Evolutionary conservation across 2,329 filamentous ascomycete species (phyloP).

Genomic region (Colletotrichum orbiculare): DNA sequence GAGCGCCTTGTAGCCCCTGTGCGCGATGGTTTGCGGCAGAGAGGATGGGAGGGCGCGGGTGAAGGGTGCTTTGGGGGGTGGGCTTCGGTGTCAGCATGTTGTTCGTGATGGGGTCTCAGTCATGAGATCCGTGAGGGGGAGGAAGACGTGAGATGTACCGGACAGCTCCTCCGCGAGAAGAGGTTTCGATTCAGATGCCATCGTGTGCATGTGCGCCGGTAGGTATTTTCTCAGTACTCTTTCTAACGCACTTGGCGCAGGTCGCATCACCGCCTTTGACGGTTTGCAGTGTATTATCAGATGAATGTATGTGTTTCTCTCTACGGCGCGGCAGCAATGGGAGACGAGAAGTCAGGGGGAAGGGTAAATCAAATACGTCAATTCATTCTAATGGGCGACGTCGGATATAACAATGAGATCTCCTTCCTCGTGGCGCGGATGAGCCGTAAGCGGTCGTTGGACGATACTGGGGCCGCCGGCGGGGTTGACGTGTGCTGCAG

Average conservation of each 20-base stretch:
- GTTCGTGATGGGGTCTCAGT: neutral
- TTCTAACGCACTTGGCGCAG: no score
- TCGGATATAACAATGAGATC: no score
- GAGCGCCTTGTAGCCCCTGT: constrained; percentile 80
- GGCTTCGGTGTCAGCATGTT: neutral
- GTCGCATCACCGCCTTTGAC: no score
- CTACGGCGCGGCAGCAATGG: no score
- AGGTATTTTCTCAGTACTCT: no score
- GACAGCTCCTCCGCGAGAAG: constrained; percentile 2
- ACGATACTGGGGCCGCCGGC: neutral
- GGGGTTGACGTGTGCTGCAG: neutral
- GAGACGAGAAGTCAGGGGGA: no score
- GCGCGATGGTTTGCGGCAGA: constrained; percentile 79
- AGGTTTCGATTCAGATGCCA: constrained; percentile 6
- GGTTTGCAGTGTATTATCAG: no score
- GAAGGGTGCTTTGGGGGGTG: constrained; percentile 41
- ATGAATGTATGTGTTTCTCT: no score
- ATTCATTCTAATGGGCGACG: no score
- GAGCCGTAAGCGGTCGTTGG: neutral
- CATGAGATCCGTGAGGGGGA: no score
- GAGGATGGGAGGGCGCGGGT: constrained; percentile 43
- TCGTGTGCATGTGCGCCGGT: neutral
- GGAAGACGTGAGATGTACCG: neutral
- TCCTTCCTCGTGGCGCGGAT: no score
- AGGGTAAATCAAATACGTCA: no score